Evolutionary conservation across 768 basidiomycete genomes (phyloP).

Genomic region (Naganishia onofrii): DNA sequence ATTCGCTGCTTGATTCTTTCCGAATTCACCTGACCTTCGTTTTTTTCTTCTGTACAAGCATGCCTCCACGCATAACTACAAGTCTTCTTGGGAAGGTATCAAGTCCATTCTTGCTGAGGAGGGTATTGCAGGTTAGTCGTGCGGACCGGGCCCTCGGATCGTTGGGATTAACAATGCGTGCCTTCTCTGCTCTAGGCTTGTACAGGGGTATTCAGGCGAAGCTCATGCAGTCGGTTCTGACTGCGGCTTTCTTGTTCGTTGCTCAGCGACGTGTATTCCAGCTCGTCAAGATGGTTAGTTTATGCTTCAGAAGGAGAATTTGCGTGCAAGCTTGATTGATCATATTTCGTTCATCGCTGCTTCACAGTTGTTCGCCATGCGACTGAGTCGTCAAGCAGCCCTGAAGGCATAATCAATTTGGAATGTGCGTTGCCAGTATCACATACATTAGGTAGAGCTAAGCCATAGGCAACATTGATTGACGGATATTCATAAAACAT

Average conservation of each 20-base stretch:
- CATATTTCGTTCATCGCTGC: neutral
- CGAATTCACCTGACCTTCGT: neutral
- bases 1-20: neutral
- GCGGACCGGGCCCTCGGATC: too few species aligned
- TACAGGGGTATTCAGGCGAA: constrained; percentile 87
- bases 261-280: constrained; percentile 68
- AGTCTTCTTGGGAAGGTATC: constrained; percentile 73
- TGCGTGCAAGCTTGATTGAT: neutral
- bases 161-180: neutral
- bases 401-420: neutral
- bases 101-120: constrained; percentile 73
- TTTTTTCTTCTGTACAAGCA: constrained; percentile 56
- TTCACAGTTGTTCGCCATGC: constrained; percentile 11
- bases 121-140: constrained; percentile 51
- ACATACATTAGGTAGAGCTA: neutral
- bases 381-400: constrained; percentile 5
- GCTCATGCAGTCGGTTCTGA: constrained; percentile 84
- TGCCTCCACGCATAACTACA: constrained; percentile 66
- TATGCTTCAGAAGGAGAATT: neutral
- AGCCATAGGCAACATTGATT: neutral
- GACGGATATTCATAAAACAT: neutral
- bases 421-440: neutral
- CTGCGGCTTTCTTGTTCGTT: constrained; percentile 89
- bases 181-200: constrained; percentile 58
- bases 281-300: constrained; percentile 47